Conservation (phyloP, 148 eudicot species). For the Mesembryanthemum crystallinum region DNA sequence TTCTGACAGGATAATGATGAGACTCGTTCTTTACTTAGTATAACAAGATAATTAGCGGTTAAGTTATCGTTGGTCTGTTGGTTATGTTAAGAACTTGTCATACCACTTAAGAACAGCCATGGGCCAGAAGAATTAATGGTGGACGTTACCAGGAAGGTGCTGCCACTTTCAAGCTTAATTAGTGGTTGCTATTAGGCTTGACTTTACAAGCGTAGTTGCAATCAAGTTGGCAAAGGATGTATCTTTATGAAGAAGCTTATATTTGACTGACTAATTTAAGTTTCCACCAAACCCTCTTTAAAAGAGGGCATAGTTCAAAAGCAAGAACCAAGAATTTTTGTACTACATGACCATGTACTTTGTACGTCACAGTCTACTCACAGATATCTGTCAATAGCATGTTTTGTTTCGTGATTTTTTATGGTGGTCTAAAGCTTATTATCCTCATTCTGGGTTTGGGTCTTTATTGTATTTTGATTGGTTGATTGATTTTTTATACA, state of each 20-base stretch:
- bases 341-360: background rate
- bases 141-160: constrained; percentile 15
- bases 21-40: background rate
- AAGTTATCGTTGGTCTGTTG: constrained; percentile 6
- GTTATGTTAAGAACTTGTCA: background rate
- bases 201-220: background rate
- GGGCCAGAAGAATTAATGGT: background rate
- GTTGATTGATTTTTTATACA: background rate
- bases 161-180: background rate
- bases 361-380: background rate
- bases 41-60: no score
- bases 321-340: background rate
- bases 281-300: background rate
- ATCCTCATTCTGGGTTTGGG: background rate
- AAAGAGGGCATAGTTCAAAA: background rate
- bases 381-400: constrained; percentile 1
- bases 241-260: constrained; percentile 7
- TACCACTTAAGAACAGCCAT: background rate
- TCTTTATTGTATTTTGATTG: background rate
- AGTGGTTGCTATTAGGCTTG: constrained; percentile 5
- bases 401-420: background rate
- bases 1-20: background rate
- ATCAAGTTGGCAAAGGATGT: constrained; percentile 16
- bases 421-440: background rate
- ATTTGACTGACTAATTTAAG: constrained; percentile 5